Evolutionary conservation across 345 rosid species (phyloP).

Genomic region (Eucalyptus sp.): DNA sequence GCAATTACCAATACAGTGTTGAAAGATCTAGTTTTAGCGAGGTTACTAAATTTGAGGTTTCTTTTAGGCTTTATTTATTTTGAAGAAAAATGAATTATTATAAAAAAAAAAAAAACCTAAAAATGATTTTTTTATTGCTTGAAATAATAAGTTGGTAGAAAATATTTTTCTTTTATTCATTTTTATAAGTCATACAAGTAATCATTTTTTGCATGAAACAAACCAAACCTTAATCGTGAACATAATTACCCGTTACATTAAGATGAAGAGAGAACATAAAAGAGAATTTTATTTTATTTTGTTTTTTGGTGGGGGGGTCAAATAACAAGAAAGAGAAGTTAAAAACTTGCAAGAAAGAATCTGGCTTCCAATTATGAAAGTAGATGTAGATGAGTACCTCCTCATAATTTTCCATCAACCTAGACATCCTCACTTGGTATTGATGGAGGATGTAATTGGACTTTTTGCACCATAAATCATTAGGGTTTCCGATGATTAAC

Average conservation of each 20-base stretch:
- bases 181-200: no score
- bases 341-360: background rate
- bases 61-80: background rate
- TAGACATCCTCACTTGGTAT: background rate
- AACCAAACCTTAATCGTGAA: background rate
- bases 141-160: background rate
- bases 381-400: background rate
- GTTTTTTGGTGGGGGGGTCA: rapidly evolving
- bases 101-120: no score
- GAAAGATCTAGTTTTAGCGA: background rate
- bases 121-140: background rate
- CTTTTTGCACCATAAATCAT: background rate
- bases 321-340: background rate
- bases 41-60: background rate
- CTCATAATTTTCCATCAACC: background rate
- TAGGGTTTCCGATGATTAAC: background rate
- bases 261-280: background rate
- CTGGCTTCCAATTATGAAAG: background rate
- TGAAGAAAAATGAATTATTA: background rate
- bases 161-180: background rate
- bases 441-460: background rate
- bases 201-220: background rate
- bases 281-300: background rate
- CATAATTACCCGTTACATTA: background rate
- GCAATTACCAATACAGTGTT: background rate